These are phyloP conservation scores for Penicillium arizonense DNA, from an alignment of 495 filamentous ascomycete genomes.

Conservation along the genomic window DNA sequence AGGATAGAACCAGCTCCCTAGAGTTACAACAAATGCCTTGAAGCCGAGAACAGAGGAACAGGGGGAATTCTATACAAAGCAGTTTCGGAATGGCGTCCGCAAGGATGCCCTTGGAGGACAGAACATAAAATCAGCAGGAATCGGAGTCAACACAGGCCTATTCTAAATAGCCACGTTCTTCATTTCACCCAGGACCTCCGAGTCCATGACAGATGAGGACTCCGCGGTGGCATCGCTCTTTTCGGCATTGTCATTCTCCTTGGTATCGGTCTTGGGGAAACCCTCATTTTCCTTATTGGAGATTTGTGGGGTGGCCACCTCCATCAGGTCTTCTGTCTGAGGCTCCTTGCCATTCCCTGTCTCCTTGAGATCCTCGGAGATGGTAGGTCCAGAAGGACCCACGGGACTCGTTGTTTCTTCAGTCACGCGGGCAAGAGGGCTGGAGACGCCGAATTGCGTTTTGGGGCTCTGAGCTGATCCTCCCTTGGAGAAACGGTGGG, in stretches of 20 bases:
- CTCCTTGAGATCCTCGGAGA: slow-evolving; percentile 35
- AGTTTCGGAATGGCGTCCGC: slow-evolving; percentile 18
- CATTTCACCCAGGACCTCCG: slow-evolving; percentile 51
- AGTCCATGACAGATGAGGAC: slow-evolving; percentile 30
- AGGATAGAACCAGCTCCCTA: slow-evolving; percentile 20
- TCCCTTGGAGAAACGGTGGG: slow-evolving; percentile 50
- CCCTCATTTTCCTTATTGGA: slow-evolving; percentile 39
- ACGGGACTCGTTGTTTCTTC: slow-evolving; percentile 47
- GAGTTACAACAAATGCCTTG: slow-evolving; percentile 34
- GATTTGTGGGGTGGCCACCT: slow-evolving; percentile 43
- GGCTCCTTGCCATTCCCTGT: slow-evolving; percentile 22
- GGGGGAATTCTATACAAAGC: slow-evolving; percentile 30
- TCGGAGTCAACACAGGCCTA: slow-evolving; percentile 1
- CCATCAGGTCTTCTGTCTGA: slow-evolving; percentile 41
- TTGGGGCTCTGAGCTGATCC: slow-evolving; percentile 48
- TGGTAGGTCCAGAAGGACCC: slow-evolving; percentile 28
- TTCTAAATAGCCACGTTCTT: slow-evolving; percentile 55
- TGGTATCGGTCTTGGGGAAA: slow-evolving; percentile 21
- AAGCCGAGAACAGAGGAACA: slow-evolving; percentile 13
- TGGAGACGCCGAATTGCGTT: slow-evolving; percentile 49
- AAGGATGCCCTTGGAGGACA: slow-evolving; percentile 26
- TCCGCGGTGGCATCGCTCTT: slow-evolving; percentile 29
- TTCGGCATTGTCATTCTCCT: slow-evolving; percentile 32
- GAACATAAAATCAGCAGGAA: slow-evolving; percentile 11
- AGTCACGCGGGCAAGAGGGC: slow-evolving; percentile 52